Conservation (phyloP, 805 yeast genomes). For the Wickerhamiella bombiphila region DNA sequence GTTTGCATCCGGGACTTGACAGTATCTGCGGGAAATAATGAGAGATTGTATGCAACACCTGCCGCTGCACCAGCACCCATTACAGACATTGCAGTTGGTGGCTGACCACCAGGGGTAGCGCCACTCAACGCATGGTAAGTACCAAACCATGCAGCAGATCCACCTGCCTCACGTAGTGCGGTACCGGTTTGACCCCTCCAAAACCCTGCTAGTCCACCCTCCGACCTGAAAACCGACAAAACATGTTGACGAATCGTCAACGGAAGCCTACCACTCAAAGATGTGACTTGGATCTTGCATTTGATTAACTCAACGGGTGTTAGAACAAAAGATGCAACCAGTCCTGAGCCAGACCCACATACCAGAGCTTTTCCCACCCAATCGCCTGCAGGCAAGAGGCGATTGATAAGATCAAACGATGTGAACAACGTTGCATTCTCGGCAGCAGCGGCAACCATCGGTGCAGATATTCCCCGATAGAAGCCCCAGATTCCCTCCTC, state of each 20-base stretch:
- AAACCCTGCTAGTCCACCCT: slow-evolving; percentile 52
- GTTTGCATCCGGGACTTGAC: slow-evolving; percentile 79
- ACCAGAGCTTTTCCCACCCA: slow-evolving; percentile 32
- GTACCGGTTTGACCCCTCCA: slow-evolving; percentile 87
- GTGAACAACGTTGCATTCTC: slow-evolving; percentile 74
- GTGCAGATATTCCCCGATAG: slow-evolving; percentile 65
- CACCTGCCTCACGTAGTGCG: slow-evolving; percentile 66
- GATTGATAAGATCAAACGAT: slow-evolving; percentile 17
- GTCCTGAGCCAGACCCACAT: slow-evolving; percentile 74
- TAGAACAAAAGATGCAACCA: slow-evolving; percentile 64
- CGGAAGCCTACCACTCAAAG: slow-evolving; percentile 3
- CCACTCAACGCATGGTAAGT: slow-evolving; percentile 48
- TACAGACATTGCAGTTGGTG: slow-evolving; percentile 17
- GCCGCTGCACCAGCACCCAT: slow-evolving; percentile 74
- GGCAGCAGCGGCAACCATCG: slow-evolving; percentile 77
- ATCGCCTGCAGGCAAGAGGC: slow-evolving; percentile 6
- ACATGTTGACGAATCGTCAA: slow-evolving; percentile 25
- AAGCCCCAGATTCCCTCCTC: slow-evolving; percentile 70
- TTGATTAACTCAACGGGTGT: slow-evolving; percentile 90
- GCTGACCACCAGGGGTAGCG: slow-evolving; percentile 7
- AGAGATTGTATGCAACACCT: slow-evolving; percentile 65
- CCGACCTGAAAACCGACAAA: slow-evolving; percentile 27
- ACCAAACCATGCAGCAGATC: slow-evolving; percentile 91
- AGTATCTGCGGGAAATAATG: slow-evolving; percentile 82
- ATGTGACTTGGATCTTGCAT: slow-evolving; percentile 64